These are phyloP conservation scores for Aspergillus sp. DNA, from an alignment of 2,329 filamentous ascomycete genomes.

Conservation along the genomic window DNA sequence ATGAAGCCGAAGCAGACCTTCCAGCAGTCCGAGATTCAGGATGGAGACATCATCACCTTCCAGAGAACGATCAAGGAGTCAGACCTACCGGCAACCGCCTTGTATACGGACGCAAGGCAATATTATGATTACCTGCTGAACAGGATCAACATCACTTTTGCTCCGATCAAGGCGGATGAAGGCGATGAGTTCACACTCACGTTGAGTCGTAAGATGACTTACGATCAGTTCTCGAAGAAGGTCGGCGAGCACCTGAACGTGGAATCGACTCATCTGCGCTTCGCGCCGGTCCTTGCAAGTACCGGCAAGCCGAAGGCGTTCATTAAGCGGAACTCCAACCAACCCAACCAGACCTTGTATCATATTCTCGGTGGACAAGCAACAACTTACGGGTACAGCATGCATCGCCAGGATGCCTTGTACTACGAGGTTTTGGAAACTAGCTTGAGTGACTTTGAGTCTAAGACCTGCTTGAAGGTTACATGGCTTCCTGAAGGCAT, in stretches of 20 bases:
- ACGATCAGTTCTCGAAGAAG: constrained; percentile 82
- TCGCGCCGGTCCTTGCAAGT: constrained; percentile 79
- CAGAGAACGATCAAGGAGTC: constrained; percentile 62
- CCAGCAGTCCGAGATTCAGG: constrained; percentile 89
- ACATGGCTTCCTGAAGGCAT: constrained; percentile 87
- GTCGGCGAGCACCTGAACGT: constrained; percentile 76
- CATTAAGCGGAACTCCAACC: constrained; percentile 71
- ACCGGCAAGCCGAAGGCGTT: constrained; percentile 75
- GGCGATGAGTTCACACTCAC: constrained; percentile 73
- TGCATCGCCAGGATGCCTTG: constrained; percentile 72
- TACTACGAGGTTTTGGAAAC: constrained; percentile 95
- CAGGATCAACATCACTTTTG: constrained; percentile 76
- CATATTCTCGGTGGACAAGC: constrained; percentile 78
- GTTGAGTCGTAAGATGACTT: constrained; percentile 83
- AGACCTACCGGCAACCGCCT: constrained; percentile 44
- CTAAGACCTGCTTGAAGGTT: constrained; percentile 82
- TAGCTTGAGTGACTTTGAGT: constrained; percentile 88
- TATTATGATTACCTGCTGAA: constrained; percentile 95
- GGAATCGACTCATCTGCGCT: constrained; percentile 83
- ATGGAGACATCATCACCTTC: constrained; percentile 96
- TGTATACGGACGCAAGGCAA: constrained; percentile 69
- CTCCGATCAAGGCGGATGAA: constrained; percentile 57
- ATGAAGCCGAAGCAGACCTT: constrained; percentile 90
- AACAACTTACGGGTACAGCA: constrained; percentile 66
- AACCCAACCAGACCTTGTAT: constrained; percentile 71